A percentile compares a stretch with the other conserved stretches of the same genome.
These are phyloP conservation scores for Persicaria maculosa DNA, from an alignment of 148 eudicot genomes.

Conservation along the genomic window DNA sequence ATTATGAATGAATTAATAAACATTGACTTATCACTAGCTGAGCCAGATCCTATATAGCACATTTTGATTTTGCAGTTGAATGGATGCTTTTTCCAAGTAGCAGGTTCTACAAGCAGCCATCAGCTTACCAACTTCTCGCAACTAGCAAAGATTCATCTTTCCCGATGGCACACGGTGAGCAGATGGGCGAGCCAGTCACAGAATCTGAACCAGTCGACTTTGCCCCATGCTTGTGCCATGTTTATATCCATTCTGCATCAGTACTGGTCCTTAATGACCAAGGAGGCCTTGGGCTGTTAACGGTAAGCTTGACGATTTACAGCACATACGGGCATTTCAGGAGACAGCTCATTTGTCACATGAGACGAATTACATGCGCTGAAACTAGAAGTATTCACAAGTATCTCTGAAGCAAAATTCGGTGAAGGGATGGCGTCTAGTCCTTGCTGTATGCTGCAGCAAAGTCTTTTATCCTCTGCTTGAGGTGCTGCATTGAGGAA, in stretches of 20 bases:
- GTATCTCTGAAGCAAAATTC: constrained; percentile 6
- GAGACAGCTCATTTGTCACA: background rate
- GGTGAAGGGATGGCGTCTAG: constrained; percentile 16
- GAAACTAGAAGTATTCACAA: background rate
- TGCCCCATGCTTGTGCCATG: background rate
- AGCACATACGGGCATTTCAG: background rate
- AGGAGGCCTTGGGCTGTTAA: background rate
- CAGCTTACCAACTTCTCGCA: background rate
- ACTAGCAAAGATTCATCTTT: background rate
- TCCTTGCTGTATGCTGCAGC: constrained; percentile 41
- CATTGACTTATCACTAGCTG: background rate
- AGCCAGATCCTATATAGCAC: background rate
- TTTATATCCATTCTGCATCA: background rate
- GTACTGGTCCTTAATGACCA: background rate
- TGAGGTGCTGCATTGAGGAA: constrained; percentile 48
- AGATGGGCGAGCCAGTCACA: background rate
- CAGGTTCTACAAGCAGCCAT: background rate
- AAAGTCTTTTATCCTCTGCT: constrained; percentile 70
- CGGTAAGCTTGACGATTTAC: background rate
- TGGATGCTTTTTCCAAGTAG: background rate
- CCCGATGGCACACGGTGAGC: background rate
- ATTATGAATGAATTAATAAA: background rate
- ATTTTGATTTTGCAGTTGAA: background rate
- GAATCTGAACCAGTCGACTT: background rate
- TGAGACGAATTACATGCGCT: background rate